A percentile compares a stretch with the other conserved stretches of the same genome.
These are phyloP conservation scores for Ilyonectria mors-panacis DNA, from an alignment of 2,329 filamentous ascomycete species.

Conservation along the genomic window DNA sequence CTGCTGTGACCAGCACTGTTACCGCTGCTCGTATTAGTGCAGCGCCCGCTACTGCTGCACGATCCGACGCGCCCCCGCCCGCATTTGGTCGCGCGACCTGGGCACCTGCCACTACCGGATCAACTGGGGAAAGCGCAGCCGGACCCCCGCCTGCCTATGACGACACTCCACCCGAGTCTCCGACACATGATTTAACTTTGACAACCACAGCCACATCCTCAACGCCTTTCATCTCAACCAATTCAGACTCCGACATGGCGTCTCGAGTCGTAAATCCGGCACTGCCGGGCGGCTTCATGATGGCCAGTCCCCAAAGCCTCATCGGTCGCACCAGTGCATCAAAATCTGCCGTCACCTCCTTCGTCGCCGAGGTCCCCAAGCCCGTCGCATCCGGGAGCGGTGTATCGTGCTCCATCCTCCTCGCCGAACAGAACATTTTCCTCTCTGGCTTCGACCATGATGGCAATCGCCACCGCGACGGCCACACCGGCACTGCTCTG, in stretches of 20 bases:
- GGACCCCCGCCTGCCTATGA: conserved; percentile 51
- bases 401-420: conserved; percentile 78
- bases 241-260: conserved; percentile 44
- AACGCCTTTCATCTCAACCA: conserved; percentile 36
- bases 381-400: conserved; percentile 85
- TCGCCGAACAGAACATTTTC: conserved; percentile 87
- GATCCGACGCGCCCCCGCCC: conserved; percentile 22
- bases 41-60: conserved; percentile 19
- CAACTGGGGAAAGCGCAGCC: conserved; percentile 41
- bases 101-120: conserved; percentile 40
- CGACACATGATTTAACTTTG: conserved; percentile 46
- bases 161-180: conserved; percentile 46
- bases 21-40: not conserved
- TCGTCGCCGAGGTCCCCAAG: conserved; percentile 73
- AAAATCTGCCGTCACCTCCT: conserved; percentile 66
- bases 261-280: conserved; percentile 40
- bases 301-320: conserved; percentile 63
- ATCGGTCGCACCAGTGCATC: conserved; percentile 60
- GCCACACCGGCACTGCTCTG: conserved; percentile 82
- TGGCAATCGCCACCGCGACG: conserved; percentile 66
- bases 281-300: conserved; percentile 43
- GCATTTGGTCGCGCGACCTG: conserved; percentile 26
- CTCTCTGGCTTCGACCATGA: conserved; percentile 84
- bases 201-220: conserved; percentile 39
- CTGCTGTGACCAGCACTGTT: conserved; percentile 1